phyloP scores from a whole-genome alignment of 306 rosid species.

The Gastrolobium bilobum region DNA sequence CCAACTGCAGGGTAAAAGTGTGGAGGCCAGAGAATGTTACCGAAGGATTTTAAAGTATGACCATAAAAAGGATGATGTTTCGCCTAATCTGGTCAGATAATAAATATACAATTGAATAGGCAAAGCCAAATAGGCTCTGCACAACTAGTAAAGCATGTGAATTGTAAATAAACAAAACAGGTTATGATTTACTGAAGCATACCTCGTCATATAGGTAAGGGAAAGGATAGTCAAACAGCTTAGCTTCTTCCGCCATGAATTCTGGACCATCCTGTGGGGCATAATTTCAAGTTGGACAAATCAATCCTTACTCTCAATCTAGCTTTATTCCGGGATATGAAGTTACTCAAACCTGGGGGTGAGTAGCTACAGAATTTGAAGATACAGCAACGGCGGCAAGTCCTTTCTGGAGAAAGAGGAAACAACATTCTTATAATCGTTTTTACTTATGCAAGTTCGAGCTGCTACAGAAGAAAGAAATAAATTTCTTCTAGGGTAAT shows the following conservation, averaged over 20 bases:
- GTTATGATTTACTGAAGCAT: conserved; percentile 27
- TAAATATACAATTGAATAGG: conserved; percentile 28
- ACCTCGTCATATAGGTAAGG: conserved; percentile 96
- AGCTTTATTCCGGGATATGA: conserved; percentile 54
- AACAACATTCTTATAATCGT: conserved; percentile 30
- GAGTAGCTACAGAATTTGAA: conserved; percentile 84
- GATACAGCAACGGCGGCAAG: conserved; percentile 86
- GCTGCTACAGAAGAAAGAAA: conserved; percentile 31
- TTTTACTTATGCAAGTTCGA: conserved; percentile 23
- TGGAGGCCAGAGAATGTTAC: background rate
- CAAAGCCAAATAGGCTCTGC: conserved; percentile 37
- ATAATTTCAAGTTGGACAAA: conserved; percentile 54
- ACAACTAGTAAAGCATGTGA: conserved; percentile 13
- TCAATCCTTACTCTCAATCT: conserved; percentile 51
- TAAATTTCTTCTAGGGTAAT: conserved; percentile 19
- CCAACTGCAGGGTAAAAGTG: conserved; percentile 23
- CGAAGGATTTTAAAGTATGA: conserved; percentile 27
- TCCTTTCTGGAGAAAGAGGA: conserved; percentile 73
- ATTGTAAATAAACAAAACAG: background rate
- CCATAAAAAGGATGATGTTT: background rate
- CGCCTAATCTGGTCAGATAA: background rate
- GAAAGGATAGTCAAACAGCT: conserved; percentile 78
- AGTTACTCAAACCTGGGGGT: conserved; percentile 82
- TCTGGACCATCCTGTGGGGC: conserved; percentile 92
- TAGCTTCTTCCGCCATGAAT: conserved; percentile 93